Conservation (phyloP, 768 basidiomycete genomes). For the Fomitopsis serialis region DNA sequence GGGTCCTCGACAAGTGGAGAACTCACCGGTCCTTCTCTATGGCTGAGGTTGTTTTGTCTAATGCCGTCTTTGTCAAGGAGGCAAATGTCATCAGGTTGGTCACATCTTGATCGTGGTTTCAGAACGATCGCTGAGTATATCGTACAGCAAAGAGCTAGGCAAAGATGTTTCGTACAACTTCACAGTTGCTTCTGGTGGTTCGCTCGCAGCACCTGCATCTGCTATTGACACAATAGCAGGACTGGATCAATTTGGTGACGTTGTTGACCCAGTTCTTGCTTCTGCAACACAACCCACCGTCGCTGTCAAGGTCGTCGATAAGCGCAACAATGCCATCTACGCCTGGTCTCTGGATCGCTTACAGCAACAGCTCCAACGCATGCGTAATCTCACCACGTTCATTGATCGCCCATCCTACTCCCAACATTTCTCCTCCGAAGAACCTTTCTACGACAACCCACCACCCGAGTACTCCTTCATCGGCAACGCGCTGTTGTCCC, state of each 20-base stretch:
- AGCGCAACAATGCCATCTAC: conserved; percentile 80
- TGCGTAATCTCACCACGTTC: conserved; percentile 89
- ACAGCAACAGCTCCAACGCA: conserved; percentile 83
- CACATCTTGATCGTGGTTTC: too few relatives aligned
- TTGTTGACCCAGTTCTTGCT: conserved; percentile 75
- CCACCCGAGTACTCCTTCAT: conserved; percentile 91
- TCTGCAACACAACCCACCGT: conserved; percentile 77
- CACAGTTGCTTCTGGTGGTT: conserved; percentile 78
- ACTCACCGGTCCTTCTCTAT: conserved; percentile 82
- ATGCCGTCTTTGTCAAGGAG: conserved; percentile 86
- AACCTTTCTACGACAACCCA: conserved; percentile 87
- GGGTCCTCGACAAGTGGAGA: conserved; percentile 83
- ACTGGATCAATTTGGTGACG: conserved; percentile 88
- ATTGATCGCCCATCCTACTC: conserved; percentile 91
- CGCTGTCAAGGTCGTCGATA: conserved; percentile 88
- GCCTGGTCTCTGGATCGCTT: conserved; percentile 89
- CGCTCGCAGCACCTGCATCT: conserved; percentile 73
- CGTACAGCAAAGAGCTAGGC: conserved; percentile 73
- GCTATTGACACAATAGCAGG: conserved; percentile 83
- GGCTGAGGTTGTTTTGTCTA: conserved; percentile 84
- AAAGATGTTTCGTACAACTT: conserved; percentile 93
- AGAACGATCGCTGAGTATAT: background rate
- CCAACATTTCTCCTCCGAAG: conserved; percentile 89
- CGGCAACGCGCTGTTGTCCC: conserved; percentile 78
- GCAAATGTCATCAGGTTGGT: conserved; percentile 81